Percentiles rank a stretch among this genome's conserved stretches.
Conservation (phyloP, 2,329 filamentous ascomycete species). For the Clarireedia monteithiana region DNA sequence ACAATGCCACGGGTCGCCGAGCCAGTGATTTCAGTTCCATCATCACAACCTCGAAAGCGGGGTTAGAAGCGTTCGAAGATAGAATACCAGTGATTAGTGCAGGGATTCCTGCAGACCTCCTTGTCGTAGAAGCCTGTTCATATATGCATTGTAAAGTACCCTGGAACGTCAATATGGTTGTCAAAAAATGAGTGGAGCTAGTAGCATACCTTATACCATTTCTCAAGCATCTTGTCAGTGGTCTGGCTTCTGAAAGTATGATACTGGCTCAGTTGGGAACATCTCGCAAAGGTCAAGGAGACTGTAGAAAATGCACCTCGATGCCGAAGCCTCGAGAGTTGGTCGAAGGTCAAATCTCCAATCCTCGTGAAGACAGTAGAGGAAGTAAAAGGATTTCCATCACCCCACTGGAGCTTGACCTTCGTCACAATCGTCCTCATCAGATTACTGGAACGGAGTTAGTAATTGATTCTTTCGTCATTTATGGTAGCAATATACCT, state of each 20-base stretch:
- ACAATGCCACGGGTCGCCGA: slow-evolving; percentile 41
- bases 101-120: slow-evolving; percentile 86
- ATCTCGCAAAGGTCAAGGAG: slow-evolving; percentile 75
- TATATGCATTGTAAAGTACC: slow-evolving; percentile 63
- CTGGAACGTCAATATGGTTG: slow-evolving; percentile 31
- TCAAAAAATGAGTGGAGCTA: not conserved
- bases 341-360: slow-evolving; percentile 69
- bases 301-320: slow-evolving; percentile 92
- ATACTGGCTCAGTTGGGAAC: slow-evolving; percentile 54
- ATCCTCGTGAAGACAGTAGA: slow-evolving; percentile 53
- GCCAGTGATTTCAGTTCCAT: slow-evolving; percentile 53
- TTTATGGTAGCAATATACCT: slow-evolving; percentile 47
- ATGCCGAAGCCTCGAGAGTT: slow-evolving; percentile 77
- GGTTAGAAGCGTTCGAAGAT: slow-evolving; percentile 50
- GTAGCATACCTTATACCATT: slow-evolving; percentile 64
- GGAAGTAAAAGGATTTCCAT: slow-evolving; percentile 39
- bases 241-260: not conserved
- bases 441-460: slow-evolving; percentile 50
- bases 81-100: slow-evolving; percentile 78
- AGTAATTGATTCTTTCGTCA: not conserved
- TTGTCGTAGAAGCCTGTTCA: slow-evolving; percentile 71
- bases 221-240: slow-evolving; percentile 35
- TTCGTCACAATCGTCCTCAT: slow-evolving; percentile 52
- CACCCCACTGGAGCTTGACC: slow-evolving; percentile 37
- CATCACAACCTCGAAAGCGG: slow-evolving; percentile 60